A percentile compares a stretch with the other conserved stretches of the same genome.
Evolutionary conservation across 1,139 yeast species (phyloP).

Genomic region (Debaryomycetaceae sp.): DNA sequence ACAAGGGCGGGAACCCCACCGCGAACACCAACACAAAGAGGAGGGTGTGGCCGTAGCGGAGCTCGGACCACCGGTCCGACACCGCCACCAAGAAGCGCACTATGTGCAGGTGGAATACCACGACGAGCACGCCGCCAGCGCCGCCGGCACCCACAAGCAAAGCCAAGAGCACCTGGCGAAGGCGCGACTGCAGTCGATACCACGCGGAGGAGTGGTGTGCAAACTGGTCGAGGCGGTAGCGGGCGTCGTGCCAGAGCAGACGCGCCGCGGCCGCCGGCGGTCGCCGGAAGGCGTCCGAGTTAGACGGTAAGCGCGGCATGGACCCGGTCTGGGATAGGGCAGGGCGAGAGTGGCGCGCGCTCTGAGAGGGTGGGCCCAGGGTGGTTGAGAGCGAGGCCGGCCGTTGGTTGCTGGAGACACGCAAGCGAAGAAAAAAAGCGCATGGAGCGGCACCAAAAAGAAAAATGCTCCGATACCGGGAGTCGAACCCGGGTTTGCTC

Average conservation of each 20-base stretch:
- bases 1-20: constrained; percentile 76
- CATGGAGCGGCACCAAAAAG: constrained; percentile 8
- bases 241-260: background rate
- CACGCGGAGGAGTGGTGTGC: constrained; percentile 11
- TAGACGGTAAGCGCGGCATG: constrained; percentile 5
- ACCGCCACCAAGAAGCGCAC: constrained; percentile 40
- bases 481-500: constrained; percentile 82
- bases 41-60: constrained; percentile 48
- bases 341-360: too few relatives aligned
- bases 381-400: too few relatives aligned
- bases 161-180: constrained; percentile 13
- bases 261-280: background rate
- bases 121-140: constrained; percentile 23
- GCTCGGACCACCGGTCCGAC: constrained; percentile 42
- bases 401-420: background rate
- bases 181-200: constrained; percentile 18
- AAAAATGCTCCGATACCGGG: constrained; percentile 65
- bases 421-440: background rate
- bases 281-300: constrained; percentile 5
- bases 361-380: too few relatives aligned
- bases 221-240: background rate
- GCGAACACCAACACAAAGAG: constrained; percentile 43
- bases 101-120: constrained; percentile 47
- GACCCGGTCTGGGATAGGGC: background rate
- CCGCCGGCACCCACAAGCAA: constrained; percentile 14